Percentiles rank a stretch among this genome's conserved stretches.
phyloP scores from a whole-genome alignment of 805 yeast species.

The Sporopachydermia quercuum region DNA sequence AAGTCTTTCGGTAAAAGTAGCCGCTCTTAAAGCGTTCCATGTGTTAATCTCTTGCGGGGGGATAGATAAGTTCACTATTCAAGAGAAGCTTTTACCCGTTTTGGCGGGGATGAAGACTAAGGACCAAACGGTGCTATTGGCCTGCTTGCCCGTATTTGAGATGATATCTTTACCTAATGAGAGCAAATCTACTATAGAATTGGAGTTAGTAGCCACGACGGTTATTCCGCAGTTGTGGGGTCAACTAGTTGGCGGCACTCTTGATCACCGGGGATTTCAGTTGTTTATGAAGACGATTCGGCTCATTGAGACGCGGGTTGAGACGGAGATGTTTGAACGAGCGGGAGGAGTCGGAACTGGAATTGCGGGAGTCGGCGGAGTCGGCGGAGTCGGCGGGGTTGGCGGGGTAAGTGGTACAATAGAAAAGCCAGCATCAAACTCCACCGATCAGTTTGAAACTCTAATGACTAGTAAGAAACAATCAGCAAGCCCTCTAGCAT shows the following conservation, averaged over 20 bases:
- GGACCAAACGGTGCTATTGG: constrained; percentile 46
- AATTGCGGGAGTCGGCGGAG: too few species aligned
- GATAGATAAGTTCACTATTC: constrained; percentile 55
- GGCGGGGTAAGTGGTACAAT: too few species aligned
- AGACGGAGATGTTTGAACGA: background rate
- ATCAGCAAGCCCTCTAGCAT: too few species aligned
- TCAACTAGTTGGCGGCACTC: background rate
- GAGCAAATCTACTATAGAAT: constrained; percentile 17
- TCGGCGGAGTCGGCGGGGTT: too few species aligned
- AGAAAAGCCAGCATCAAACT: too few species aligned
- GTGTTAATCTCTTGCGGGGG: constrained; percentile 40
- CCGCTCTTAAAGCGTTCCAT: constrained; percentile 47
- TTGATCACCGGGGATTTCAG: background rate
- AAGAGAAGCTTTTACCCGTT: constrained; percentile 72
- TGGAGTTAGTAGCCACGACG: constrained; percentile 36
- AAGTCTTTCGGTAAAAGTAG: constrained; percentile 60
- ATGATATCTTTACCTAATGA: constrained; percentile 8
- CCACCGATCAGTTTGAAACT: too few species aligned
- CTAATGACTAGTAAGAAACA: too few species aligned
- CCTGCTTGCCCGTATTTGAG: constrained; percentile 29
- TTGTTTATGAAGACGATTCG: background rate
- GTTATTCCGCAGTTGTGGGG: constrained; percentile 38
- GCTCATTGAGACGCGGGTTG: background rate
- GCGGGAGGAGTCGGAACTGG: too few species aligned
- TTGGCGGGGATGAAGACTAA: constrained; percentile 63